Evolutionary conservation across 768 basidiomycete species (phyloP).

Genomic region (Phanerochaete sordida): DNA sequence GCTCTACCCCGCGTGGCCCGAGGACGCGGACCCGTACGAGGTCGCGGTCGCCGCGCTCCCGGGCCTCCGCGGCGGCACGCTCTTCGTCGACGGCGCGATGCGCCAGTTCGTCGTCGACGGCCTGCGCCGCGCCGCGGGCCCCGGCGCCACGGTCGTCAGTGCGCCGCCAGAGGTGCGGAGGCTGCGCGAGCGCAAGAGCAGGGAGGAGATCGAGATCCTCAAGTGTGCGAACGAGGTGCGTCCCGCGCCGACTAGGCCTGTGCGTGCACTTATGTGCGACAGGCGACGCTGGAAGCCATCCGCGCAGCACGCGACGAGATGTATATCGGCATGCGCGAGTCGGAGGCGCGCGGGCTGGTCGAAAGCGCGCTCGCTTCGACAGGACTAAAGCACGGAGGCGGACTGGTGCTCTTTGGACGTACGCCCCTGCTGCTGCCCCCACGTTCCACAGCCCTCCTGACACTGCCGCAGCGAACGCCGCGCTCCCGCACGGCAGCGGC

Average conservation of each 20-base stretch:
- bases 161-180: constrained; percentile 54
- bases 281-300: constrained; percentile 80
- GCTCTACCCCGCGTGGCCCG: constrained; percentile 56
- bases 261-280: neutral
- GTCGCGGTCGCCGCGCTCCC: constrained; percentile 36
- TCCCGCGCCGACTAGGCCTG: neutral
- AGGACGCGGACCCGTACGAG: constrained; percentile 65
- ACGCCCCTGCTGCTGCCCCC: constrained; percentile 16
- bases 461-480: constrained; percentile 65
- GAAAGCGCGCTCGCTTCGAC: constrained; percentile 48
- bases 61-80: constrained; percentile 26
- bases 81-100: constrained; percentile 60
- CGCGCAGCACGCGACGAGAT: constrained; percentile 58
- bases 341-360: constrained; percentile 60
- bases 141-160: constrained; percentile 34
- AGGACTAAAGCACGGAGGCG: constrained; percentile 57
- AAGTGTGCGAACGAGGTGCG: constrained; percentile 77
- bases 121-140: constrained; percentile 41
- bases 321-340: constrained; percentile 73
- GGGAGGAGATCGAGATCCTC: constrained; percentile 65
- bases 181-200: constrained; percentile 73
- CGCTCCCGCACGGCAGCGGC: constrained; percentile 79
- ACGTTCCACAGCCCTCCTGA: neutral
- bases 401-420: constrained; percentile 80
- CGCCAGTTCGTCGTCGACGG: constrained; percentile 67